Base-by-base conservation (phyloP, 202 grass and related monocot species). In the Hordeum pubiflorum region DNA sequence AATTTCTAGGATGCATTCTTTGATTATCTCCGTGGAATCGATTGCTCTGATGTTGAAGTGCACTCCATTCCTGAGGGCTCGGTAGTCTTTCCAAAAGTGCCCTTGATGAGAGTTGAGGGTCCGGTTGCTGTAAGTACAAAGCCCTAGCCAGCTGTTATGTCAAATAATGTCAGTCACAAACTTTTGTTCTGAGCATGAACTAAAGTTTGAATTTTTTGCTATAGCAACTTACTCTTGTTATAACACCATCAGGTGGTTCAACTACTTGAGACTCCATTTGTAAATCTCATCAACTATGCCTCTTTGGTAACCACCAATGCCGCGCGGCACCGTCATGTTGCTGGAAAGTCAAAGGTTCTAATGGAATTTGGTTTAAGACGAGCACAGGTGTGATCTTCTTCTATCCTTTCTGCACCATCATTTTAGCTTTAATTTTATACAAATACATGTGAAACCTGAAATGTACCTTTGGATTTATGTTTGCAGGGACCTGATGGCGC, bases 301-400 rank as follows among this genome's bases (percentile, higher is more conserved):
- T 99, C 96, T 80, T 92, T 99, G 79, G 92, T 99, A 33, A 86
- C 96, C 44, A 99, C 96, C 67, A 99, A 99, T 95, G 96, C 96
- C 89, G 96, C 92, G 0, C 72, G 96, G 9, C 96, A 99, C 68
- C 88, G 96, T n/a, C 86, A 80, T 88, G 90, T 99, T 86, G 87
- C 92, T 86, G 96, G 96, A 86, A 93, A 95, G 77, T 63, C 79
- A 66, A 99, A 99, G 86, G 81, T 85, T 92, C 74, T 99, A 58
- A 62, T 99, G 78, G 96, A 99, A 88, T 99, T 99, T 79, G 96
- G 96, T 86, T 88, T 99, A 86, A 91, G 96, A 88, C 89, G 96
- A 87, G 96, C 96, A 69, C 96, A 99, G 87, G 96, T 99, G 79
- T 91, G 57, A 82, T 73, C 39, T 77, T 86, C 46, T 82, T 84